These are phyloP conservation scores for Vitis amurensis DNA, from an alignment of 164 flowering plant species.

Conservation along the genomic window DNA sequence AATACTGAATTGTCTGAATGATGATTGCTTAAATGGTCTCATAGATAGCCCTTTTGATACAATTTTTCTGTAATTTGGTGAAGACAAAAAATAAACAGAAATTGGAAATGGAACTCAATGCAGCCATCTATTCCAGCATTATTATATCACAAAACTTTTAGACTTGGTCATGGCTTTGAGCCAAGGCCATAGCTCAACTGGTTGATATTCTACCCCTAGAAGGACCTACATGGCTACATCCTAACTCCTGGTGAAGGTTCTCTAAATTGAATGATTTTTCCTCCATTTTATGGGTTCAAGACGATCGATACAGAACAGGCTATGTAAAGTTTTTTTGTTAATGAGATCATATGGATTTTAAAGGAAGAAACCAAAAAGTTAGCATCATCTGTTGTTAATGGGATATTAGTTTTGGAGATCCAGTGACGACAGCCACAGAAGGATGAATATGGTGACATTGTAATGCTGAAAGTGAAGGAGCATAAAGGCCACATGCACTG, in stretches of 20 bases:
- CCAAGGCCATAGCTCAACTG: no score
- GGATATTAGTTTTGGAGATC: not conserved
- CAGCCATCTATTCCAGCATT: no score
- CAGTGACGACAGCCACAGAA: not conserved
- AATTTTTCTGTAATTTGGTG: not conserved
- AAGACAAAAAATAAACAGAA: not conserved
- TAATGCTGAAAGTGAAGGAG: not conserved
- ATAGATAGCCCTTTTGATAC: not conserved
- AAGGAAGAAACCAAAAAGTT: no score
- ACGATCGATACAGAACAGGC: not conserved
- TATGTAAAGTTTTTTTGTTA: not conserved
- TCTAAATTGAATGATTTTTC: not conserved
- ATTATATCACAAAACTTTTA: not conserved
- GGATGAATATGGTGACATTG: not conserved
- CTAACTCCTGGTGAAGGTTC: not conserved
- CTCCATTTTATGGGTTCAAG: not conserved
- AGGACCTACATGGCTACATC: no score
- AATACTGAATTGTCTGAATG: no score
- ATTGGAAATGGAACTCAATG: not conserved
- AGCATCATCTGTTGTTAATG: not conserved
- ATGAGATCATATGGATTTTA: no score
- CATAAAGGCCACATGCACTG: conserved; percentile 5
- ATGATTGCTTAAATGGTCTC: not conserved
- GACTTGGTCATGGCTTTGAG: not conserved
- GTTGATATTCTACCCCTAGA: no score